Conservation (phyloP, 2,329 filamentous ascomycete genomes). For the Diplodia intermedia region DNA sequence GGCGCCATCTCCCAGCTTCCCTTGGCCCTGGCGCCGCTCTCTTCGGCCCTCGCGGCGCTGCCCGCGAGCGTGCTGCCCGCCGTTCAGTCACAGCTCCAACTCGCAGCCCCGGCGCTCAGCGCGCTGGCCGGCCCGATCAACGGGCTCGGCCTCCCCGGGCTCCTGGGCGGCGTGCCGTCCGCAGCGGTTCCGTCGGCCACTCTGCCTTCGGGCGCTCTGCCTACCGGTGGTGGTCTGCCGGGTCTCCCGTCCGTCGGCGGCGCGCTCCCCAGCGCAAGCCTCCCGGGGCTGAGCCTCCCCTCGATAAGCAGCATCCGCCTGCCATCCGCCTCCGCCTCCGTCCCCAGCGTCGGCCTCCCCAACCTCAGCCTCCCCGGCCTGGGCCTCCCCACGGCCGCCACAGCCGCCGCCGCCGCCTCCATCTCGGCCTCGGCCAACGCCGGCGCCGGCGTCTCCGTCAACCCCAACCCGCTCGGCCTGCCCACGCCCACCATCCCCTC, state of each 20-base stretch:
- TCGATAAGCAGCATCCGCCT: not conserved
- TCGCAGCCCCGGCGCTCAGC: not conserved
- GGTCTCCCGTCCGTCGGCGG: not conserved
- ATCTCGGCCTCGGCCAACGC: not conserved
- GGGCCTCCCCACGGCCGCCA: too few relatives aligned
- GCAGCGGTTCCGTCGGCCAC: too few relatives aligned
- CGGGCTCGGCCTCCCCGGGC: not conserved
- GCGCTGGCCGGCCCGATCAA: not conserved
- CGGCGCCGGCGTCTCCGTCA: too few relatives aligned
- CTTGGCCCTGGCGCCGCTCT: not conserved
- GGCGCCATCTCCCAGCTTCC: not conserved
- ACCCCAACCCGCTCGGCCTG: not conserved
- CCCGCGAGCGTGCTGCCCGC: not conserved
- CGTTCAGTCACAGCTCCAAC: not conserved
- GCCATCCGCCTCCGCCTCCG: not conserved
- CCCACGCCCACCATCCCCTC: not conserved
- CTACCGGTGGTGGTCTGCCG: not conserved
- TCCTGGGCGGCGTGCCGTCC: not conserved
- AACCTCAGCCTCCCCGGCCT: not conserved
- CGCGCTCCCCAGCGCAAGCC: too few relatives aligned
- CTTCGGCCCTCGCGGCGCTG: not conserved
- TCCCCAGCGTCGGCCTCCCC: not conserved
- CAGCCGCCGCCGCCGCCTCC: not conserved
- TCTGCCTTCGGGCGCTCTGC: not conserved
- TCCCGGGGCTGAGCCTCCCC: too few relatives aligned